Percentiles rank a stretch among this genome's conserved stretches.
phyloP scores from a whole-genome alignment of 2,329 filamentous ascomycete genomes.

The Monosporascus cannonballus region DNA sequence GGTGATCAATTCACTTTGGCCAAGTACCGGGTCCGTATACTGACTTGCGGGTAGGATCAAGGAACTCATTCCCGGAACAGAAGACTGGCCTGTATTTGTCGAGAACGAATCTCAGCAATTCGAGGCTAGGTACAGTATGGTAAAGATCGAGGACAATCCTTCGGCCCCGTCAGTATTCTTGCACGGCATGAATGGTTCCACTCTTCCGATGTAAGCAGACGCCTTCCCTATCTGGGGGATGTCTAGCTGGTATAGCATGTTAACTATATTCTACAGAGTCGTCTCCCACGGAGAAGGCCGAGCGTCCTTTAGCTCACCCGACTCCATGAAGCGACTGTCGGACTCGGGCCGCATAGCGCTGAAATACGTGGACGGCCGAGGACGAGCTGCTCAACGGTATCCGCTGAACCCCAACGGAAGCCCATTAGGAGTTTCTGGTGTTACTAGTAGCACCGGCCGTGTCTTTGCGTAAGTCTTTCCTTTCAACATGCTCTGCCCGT shows the following conservation, averaged over 20 bases:
- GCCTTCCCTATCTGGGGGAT: too few relatives aligned
- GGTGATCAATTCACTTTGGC: constrained; percentile 23
- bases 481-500: too few relatives aligned
- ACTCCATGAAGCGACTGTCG: constrained; percentile 48
- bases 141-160: constrained; percentile 3
- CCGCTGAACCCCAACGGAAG: constrained; percentile 57
- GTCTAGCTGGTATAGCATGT: too few relatives aligned
- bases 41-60: constrained; percentile 42
- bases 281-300: constrained; percentile 90
- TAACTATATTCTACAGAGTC: constrained; percentile 29
- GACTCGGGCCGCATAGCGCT: constrained; percentile 67
- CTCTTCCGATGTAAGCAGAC: constrained; percentile 56
- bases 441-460: background rate
- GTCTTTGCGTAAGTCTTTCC: too few relatives aligned
- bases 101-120: background rate
- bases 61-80: constrained; percentile 78
- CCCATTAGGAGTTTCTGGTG: constrained; percentile 66
- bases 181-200: constrained; percentile 57
- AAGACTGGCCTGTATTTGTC: constrained; percentile 75
- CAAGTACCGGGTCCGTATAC: too few relatives aligned
- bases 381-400: constrained; percentile 71
- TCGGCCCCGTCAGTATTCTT: too few relatives aligned
- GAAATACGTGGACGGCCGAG: constrained; percentile 79
- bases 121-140: background rate
- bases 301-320: constrained; percentile 59